phyloP scores from a whole-genome alignment of 2,329 filamentous ascomycete genomes.

The Trichophyton verrucosum region DNA sequence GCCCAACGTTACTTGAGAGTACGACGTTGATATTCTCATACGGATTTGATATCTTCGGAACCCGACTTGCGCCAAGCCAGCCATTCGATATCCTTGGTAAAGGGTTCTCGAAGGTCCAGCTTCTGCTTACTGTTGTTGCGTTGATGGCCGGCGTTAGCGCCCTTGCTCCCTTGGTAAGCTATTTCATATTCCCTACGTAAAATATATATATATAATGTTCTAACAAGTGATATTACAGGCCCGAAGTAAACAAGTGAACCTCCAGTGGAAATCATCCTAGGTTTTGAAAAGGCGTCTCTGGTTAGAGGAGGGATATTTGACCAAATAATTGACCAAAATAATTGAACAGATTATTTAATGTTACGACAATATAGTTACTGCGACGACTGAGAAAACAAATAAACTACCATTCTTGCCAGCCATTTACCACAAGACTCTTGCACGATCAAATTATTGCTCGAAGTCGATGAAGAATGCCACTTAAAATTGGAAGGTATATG shows the following conservation, averaged over 20 bases:
- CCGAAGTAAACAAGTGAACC: conserved; percentile 40
- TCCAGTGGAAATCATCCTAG: conserved; percentile 13
- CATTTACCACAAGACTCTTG: background rate
- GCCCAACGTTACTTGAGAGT: conserved; percentile 74
- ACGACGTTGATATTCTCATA: conserved; percentile 82
- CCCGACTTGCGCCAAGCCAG: conserved; percentile 72
- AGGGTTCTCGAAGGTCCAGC: conserved; percentile 80
- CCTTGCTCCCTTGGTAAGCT: conserved; percentile 71
- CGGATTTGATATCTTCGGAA: conserved; percentile 79
- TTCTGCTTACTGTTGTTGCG: conserved; percentile 72
- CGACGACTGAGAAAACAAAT: background rate
- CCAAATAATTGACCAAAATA: background rate
- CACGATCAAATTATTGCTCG: background rate
- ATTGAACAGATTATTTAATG: background rate
- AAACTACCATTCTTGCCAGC: background rate
- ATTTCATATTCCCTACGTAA: background rate
- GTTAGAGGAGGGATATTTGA: background rate
- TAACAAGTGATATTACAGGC: conserved; percentile 23
- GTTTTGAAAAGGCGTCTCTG: background rate
- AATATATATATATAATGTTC: background rate
- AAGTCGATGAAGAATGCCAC: no score
- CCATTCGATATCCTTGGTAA: conserved; percentile 87
- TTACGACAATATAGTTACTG: background rate
- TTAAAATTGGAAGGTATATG: no score
- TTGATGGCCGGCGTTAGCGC: conserved; percentile 63